A percentile compares a stretch with the other conserved stretches of the same genome.
Conservation (phyloP, 441 rosid species). For the Erodium trifolium region DNA sequence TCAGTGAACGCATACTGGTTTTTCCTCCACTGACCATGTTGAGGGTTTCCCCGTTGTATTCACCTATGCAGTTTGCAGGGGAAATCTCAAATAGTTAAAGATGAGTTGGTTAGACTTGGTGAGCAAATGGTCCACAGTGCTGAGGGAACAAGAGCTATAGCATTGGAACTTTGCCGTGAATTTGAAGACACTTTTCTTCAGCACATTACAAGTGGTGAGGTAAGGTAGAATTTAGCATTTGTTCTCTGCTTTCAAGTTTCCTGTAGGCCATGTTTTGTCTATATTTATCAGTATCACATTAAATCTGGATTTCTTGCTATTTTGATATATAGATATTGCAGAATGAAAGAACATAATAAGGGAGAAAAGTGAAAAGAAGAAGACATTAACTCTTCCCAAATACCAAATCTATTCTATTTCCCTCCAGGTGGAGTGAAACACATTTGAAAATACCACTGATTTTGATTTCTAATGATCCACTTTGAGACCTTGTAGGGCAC, state of each 20-base stretch:
- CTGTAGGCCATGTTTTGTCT: not conserved
- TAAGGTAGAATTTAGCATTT: conserved; percentile 22
- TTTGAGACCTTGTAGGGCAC: not conserved
- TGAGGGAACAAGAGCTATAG: conserved; percentile 92
- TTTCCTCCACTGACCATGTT: not conserved
- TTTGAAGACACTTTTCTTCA: conserved; percentile 91
- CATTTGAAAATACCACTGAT: not conserved
- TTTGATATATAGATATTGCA: not conserved
- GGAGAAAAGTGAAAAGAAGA: not conserved
- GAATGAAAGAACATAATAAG: not conserved
- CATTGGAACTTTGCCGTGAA: conserved; percentile 95
- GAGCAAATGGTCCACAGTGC: conserved; percentile 70
- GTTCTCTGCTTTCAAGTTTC: conserved; percentile 5
- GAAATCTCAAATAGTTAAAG: conserved; percentile 73
- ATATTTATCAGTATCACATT: no score
- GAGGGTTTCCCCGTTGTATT: not conserved
- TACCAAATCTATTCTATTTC: not conserved
- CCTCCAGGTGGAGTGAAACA: not conserved
- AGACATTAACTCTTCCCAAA: not conserved
- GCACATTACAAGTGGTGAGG: conserved; percentile 84
- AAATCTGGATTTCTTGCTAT: not conserved
- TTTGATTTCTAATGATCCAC: not conserved
- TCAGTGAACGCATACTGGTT: not conserved
- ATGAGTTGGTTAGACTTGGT: conserved; percentile 79
- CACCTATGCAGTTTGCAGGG: conserved; percentile 66